Conservation (phyloP, 2,329 filamentous ascomycete species). For the Daldinia sp. region DNA sequence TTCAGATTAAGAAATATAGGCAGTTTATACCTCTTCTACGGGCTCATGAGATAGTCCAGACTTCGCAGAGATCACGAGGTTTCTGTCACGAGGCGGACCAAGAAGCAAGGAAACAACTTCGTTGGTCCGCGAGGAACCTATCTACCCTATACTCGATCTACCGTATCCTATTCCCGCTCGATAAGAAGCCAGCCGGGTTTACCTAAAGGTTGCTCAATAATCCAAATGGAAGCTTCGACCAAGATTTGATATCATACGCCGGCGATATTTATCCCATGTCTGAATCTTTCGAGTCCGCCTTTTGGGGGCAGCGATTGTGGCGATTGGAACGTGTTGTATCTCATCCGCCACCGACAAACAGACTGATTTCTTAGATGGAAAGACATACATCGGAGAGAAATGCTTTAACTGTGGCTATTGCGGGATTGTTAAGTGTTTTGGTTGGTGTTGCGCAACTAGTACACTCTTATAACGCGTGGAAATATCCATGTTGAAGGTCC, state of each 20-base stretch:
- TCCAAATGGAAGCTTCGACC: neutral
- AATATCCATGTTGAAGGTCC: neutral
- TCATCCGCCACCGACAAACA: constrained; percentile 17
- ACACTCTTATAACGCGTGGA: constrained; percentile 17
- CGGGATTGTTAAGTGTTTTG: constrained; percentile 12
- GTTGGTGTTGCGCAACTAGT: constrained; percentile 20
- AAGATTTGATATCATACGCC: neutral
- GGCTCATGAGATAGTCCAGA: neutral
- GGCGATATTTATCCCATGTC: neutral
- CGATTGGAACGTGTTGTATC: constrained; percentile 8
- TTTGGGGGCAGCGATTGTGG: constrained; percentile 15
- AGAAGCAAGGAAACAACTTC: too few species aligned
- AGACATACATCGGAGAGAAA: constrained; percentile 26
- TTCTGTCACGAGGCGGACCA: too few species aligned
- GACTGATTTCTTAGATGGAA: constrained; percentile 21
- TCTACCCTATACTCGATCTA: constrained; percentile 17
- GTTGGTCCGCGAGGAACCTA: too few species aligned
- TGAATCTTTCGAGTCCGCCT: neutral
- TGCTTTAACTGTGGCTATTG: constrained; percentile 23
- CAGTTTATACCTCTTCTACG: neutral
- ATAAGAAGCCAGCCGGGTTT: constrained; percentile 10
- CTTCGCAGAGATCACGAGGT: neutral
- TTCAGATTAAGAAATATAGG: too few species aligned
- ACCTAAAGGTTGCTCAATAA: neutral
- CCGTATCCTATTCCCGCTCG: constrained; percentile 15